A percentile compares a stretch with the other conserved stretches of the same genome.
phyloP scores from a whole-genome alignment of 352 stramenopile genomes.

The Phytopythium delawarense region DNA sequence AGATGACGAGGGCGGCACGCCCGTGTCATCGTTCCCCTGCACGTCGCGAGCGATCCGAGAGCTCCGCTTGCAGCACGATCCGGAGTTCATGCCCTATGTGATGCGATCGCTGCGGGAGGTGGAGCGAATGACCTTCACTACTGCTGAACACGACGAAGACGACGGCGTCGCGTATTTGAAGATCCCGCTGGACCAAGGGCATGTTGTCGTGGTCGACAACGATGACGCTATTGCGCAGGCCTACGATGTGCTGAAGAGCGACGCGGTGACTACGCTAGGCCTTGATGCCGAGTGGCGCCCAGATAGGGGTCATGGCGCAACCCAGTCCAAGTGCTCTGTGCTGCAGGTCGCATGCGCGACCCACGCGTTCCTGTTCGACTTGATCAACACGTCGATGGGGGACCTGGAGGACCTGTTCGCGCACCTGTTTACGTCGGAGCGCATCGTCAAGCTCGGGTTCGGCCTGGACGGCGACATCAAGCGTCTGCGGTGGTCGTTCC shows the following conservation, averaged over 20 bases:
- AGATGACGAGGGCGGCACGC: constrained; percentile 13
- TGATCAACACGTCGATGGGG: constrained; percentile 42
- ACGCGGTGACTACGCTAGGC: constrained; percentile 32
- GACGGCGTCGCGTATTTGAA: constrained; percentile 39
- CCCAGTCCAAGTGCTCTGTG: constrained; percentile 61
- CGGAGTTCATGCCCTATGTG: constrained; percentile 64
- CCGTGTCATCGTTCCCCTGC: constrained; percentile 17
- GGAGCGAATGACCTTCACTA: constrained; percentile 1
- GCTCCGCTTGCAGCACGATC: constrained; percentile 60
- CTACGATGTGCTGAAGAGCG: constrained; percentile 41
- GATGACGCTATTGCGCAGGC: constrained; percentile 45
- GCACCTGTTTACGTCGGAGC: constrained; percentile 47
- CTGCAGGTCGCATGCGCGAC: constrained; percentile 64
- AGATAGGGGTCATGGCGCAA: constrained; percentile 24
- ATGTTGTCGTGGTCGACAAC: constrained; percentile 56
- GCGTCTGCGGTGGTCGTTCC: constrained; percentile 65
- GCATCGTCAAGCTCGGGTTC: constrained; percentile 60
- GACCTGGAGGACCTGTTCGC: constrained; percentile 66
- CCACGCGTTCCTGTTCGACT: constrained; percentile 68
- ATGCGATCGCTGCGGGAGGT: constrained; percentile 16
- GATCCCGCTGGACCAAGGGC: constrained; percentile 33
- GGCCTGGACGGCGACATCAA: constrained; percentile 65
- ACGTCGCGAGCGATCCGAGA: constrained; percentile 49
- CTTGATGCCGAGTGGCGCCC: constrained; percentile 75
- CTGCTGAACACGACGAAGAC: constrained; percentile 2